A percentile compares a stretch with the other conserved stretches of the same genome.
Conservation (phyloP, 108 stramenopile genomes). For the Licmophora abbreviata region DNA sequence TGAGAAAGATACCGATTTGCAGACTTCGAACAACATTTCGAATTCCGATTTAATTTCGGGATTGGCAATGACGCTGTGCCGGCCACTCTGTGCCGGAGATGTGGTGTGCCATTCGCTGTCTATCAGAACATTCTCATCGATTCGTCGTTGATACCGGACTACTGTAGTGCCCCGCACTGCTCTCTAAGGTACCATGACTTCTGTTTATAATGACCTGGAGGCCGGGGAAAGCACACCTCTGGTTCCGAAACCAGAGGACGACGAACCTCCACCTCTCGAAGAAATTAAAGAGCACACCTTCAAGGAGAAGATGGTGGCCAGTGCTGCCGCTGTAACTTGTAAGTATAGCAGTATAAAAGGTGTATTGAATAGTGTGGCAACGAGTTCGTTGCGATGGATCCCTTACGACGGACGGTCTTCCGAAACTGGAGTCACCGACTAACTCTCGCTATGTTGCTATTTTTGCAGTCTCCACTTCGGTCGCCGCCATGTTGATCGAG, state of each 20-base stretch:
- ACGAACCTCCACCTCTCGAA: conserved; percentile 7
- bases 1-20: neutral
- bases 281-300: conserved; percentile 12
- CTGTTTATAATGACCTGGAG: conserved; percentile 14
- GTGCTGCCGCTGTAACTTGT: conserved; percentile 13
- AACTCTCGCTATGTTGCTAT: neutral
- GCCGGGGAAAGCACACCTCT: conserved; percentile 22
- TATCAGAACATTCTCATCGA: too few species aligned
- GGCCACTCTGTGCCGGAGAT: too few species aligned
- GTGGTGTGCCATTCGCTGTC: too few species aligned
- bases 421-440: neutral
- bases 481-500: conserved; percentile 34
- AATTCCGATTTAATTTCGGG: conserved; percentile 1
- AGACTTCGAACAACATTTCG: too few species aligned
- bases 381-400: neutral
- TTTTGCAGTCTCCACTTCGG: conserved; percentile 14
- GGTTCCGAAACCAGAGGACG: neutral
- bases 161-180: too few species aligned
- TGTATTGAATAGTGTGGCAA: neutral
- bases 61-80: too few species aligned
- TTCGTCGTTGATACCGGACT: too few species aligned
- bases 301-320: conserved; percentile 18
- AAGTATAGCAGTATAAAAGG: neutral
- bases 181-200: too few species aligned
- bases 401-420: neutral